Evolutionary conservation across 768 basidiomycete genomes (phyloP).

Genomic region (Lanmaoa pseudosensibilis): DNA sequence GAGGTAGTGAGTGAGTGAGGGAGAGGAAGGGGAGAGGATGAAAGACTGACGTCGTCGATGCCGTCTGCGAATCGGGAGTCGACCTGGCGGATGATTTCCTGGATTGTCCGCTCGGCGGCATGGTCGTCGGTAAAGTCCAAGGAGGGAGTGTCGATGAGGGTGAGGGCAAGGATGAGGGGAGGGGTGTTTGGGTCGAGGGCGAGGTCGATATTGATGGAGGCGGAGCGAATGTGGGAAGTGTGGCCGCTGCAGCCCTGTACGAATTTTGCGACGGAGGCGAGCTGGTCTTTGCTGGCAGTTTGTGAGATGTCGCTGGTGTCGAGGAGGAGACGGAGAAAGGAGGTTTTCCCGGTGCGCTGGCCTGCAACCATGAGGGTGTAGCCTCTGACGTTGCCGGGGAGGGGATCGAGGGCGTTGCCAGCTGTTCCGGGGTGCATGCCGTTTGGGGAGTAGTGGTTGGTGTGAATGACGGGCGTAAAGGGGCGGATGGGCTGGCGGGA

Average conservation of each 20-base stretch:
- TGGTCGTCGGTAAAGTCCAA: conserved; percentile 70
- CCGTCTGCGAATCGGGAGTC: conserved; percentile 73
- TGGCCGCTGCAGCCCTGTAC: conserved; percentile 72
- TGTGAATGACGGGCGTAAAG: conserved; percentile 27
- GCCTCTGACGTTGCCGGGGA: conserved; percentile 32
- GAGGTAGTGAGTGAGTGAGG: conserved; percentile 22
- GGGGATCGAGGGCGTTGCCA: conserved; percentile 28
- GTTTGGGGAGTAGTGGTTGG: conserved; percentile 26
- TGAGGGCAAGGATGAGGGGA: conserved; percentile 56
- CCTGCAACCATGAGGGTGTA: conserved; percentile 82
- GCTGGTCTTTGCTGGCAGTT: conserved; percentile 67
- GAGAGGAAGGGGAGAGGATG: conserved; percentile 17
- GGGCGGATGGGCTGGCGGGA: conserved; percentile 27
- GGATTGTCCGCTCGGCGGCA: conserved; percentile 59
- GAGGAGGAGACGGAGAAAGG: conserved; percentile 81
- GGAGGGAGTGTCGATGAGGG: conserved; percentile 81
- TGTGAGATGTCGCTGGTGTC: conserved; percentile 73
- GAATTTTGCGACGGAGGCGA: conserved; percentile 78
- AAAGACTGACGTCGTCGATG: conserved; percentile 69
- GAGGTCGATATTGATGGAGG: conserved; percentile 70
- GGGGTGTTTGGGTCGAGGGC: conserved; percentile 48
- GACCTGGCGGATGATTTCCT: conserved; percentile 69
- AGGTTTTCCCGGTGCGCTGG: conserved; percentile 81
- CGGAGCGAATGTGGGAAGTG: conserved; percentile 69
- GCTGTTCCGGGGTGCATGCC: conserved; percentile 30